phyloP scores from a whole-genome alignment of 2,329 filamentous ascomycete species.

The Botryosphaeria dothidea region DNA sequence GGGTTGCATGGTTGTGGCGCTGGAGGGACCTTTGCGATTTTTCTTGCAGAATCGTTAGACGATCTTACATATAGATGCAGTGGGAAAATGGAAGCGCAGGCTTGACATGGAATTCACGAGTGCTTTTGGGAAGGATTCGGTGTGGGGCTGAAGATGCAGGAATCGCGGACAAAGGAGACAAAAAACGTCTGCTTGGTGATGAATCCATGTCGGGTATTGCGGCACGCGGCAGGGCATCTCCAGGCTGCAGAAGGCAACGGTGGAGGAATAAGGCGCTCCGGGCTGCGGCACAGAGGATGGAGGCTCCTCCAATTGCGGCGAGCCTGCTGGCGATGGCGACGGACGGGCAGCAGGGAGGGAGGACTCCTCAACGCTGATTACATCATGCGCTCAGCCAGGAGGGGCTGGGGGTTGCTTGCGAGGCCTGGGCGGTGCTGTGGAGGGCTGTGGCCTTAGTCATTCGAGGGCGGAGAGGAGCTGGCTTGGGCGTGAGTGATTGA shows the following conservation, averaged over 20 bases:
- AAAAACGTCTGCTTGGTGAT: neutral
- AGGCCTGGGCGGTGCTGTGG: neutral
- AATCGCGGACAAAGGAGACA: neutral
- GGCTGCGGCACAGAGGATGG: conserved; percentile 11
- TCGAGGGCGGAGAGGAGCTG: conserved; percentile 6
- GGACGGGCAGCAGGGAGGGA: neutral
- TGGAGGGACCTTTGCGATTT: neutral
- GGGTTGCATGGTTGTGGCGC: neutral
- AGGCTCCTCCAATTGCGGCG: neutral
- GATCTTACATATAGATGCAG: neutral
- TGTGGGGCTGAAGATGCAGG: neutral
- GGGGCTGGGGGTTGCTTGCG: neutral
- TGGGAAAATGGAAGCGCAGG: neutral
- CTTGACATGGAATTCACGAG: neutral
- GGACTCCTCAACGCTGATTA: too few species aligned
- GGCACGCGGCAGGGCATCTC: neutral
- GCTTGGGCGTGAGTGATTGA: neutral
- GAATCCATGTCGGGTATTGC: neutral
- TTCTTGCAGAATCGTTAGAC: too few species aligned
- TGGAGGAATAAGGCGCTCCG: neutral
- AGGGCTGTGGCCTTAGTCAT: neutral
- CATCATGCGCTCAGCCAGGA: conserved; percentile 15
- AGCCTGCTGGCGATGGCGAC: neutral
- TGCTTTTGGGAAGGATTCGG: neutral
- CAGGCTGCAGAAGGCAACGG: neutral